These are phyloP conservation scores for Pseudocercospora cruenta DNA, from an alignment of 2,329 filamentous ascomycete species.

Conservation along the genomic window DNA sequence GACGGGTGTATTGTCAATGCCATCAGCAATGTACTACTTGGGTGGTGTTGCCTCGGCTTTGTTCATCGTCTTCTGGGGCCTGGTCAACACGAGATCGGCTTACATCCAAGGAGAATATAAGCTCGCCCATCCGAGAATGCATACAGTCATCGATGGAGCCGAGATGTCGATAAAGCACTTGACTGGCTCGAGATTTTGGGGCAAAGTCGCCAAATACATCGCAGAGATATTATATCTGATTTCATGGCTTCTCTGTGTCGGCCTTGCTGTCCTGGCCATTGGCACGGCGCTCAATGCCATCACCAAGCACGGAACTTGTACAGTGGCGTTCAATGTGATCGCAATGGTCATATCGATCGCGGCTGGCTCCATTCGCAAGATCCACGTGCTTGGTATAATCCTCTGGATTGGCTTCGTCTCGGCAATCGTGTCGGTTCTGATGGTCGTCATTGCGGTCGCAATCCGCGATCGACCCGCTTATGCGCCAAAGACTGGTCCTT, in stretches of 20 bases:
- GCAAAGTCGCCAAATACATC: slow-evolving; percentile 8
- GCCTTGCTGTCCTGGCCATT: slow-evolving; percentile 18
- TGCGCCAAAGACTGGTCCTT: slow-evolving; percentile 18
- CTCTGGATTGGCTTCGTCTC: slow-evolving; percentile 54
- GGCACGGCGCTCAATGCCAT: slow-evolving; percentile 20
- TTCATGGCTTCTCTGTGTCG: slow-evolving; percentile 21
- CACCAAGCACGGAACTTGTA: slow-evolving; percentile 21
- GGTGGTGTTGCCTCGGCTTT: slow-evolving; percentile 24
- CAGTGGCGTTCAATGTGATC: slow-evolving; percentile 19
- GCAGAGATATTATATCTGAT: slow-evolving; percentile 17
- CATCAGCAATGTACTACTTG: slow-evolving; percentile 25
- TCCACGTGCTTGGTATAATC: slow-evolving; percentile 19
- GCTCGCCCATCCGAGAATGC: slow-evolving; percentile 24
- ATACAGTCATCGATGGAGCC: slow-evolving; percentile 26
- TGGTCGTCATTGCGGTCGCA: slow-evolving; percentile 40
- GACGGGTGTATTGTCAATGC: slow-evolving; percentile 26
- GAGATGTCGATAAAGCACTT: slow-evolving; percentile 20
- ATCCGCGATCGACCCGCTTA: slow-evolving; percentile 16
- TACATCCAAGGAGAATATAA: slow-evolving; percentile 28
- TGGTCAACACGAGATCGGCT: slow-evolving; percentile 25
- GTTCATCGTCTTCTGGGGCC: slow-evolving; percentile 25
- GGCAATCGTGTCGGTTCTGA: slow-evolving; percentile 55
- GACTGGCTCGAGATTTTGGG: slow-evolving; percentile 4
- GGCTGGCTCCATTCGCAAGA: slow-evolving; percentile 21
- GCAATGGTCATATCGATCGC: slow-evolving; percentile 15